Evolutionary conservation across 192 early-diverging fungal genomes (phyloP), one percentile per base, ranked within the genome.

Genomic region (Gryganskiella cystojenkinii): DNA sequence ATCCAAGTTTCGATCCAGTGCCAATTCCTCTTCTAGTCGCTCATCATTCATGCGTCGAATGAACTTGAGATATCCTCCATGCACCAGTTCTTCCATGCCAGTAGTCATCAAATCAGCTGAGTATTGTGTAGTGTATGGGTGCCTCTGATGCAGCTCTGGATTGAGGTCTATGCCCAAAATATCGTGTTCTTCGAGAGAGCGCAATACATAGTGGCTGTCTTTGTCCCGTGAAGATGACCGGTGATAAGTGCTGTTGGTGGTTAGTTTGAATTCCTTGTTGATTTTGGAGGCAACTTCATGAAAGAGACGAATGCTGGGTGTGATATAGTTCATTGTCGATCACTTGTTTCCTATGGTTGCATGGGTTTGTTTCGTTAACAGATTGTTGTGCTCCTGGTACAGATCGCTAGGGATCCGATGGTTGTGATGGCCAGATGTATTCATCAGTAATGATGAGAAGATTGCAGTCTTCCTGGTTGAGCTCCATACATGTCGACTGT

Each of bases 361-460:
- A 49, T 56, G 44, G n/a, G 45, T 45, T 24, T 33, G 31, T 37
- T 64, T 55, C 15, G 40, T 55, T 43, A 52, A 35, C 4, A 63
- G 61, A 22, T 63, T 63, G 34, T 52, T 45, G 37, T 64, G 50
- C 44, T 53, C 20, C 34, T 56, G 55, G 9, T 56, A 57, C 14
- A 67, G 28, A 22, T 67, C 64, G 17, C 44, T 25, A 34, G 66
- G 55, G n/a, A 68, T 49, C 66, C 66, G 61, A 22, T 27, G 15
- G 15, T 28, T 56, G 3, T 28, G 27, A 5, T 54, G 19, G 19
- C 67, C 67, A 3, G 11, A 22, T 14, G 51, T 61, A 24, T 70
- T 70, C 3, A 70, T 47, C 11, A 61, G 42, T 56, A 56, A 70
- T 19, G 67, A 54, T 22, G 57, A 61, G 14, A 60, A 28, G 49